Conservation (phyloP, 139 green algal genomes). For the Chlorella vulgaris region DNA sequence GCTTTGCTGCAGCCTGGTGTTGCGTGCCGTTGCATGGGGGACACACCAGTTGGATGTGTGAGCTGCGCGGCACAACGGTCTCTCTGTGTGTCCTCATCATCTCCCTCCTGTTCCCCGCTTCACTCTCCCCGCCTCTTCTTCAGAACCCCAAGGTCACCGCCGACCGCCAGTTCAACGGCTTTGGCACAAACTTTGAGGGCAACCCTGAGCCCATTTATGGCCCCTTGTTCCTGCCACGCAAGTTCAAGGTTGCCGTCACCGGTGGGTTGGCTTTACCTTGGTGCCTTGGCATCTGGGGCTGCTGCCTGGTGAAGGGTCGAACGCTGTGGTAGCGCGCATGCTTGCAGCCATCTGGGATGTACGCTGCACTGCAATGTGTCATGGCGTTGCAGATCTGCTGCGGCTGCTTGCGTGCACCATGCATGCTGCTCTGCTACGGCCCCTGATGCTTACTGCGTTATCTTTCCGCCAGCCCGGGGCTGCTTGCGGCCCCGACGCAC, state of each 20-base stretch:
- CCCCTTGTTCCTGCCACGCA: conserved; percentile 94
- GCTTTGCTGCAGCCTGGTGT: too few relatives aligned
- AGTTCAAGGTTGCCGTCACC: conserved; percentile 96
- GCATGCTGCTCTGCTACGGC: neutral
- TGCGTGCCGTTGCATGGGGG: too few relatives aligned
- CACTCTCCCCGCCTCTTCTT: neutral
- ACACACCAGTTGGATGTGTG: too few relatives aligned
- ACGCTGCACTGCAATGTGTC: too few relatives aligned
- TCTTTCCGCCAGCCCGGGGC: conserved; percentile 3
- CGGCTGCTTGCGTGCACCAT: too few relatives aligned
- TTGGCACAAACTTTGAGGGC: conserved; percentile 96
- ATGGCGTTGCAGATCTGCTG: too few relatives aligned
- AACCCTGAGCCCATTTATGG: conserved; percentile 98
- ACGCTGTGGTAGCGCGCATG: too few relatives aligned
- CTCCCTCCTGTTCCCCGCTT: neutral
- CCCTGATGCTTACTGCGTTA: conserved; percentile 20
- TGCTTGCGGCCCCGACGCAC: neutral
- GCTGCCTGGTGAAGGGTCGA: too few relatives aligned
- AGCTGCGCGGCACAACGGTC: too few relatives aligned
- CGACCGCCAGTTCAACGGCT: conserved; percentile 86
- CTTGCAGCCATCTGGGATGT: too few relatives aligned
- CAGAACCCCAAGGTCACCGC: conserved; percentile 89
- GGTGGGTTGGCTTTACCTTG: conserved; percentile 12
- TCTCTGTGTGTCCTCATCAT: too few relatives aligned
- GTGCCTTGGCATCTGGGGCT: too few relatives aligned